Evolutionary conservation across 139 green algal genomes (phyloP), one percentile per base, ranked within the genome.

Genomic region (Raphidocelis subcapitata): DNA sequence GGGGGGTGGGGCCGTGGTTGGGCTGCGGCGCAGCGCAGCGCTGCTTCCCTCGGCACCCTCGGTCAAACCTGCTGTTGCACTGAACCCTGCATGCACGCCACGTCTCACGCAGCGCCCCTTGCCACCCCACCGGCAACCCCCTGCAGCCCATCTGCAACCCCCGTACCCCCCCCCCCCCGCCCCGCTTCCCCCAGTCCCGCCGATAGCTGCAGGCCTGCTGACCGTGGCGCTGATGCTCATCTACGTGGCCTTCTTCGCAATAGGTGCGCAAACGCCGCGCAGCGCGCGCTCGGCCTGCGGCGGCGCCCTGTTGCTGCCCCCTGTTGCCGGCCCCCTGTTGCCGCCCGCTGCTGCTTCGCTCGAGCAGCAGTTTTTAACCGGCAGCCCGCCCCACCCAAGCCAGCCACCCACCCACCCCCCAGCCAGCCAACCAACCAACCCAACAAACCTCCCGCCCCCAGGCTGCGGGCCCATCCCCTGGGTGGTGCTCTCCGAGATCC

Each of bases 401-500:
- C 8, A 8, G 41, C 41, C 41, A 12, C 12, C 41, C 8, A 8
- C 41, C 41, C 41, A 49, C 8, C 12, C 41, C 41, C 41, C 12
- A 8, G 1, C 12, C 87, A 10, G 74, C 77, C 33, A 96, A 95
- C 57, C n/a, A n/a, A n/a, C 80, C 84, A 0, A 35, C 93, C 46
- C 92, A 8, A 20, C 41, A 12, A 8, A 49, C 8, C 41, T 8
- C 8, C 41, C 41, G 8, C 41, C 8, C 41, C 41, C 41, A 49
- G 41, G 92, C 21, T 79, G 72, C 0, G 92, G 92, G 1, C 90
- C 92, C 3, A 77, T 97, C 20, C 87, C 91, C 10, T 94, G 81
- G 63, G 60, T 97, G 4, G 87, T 94, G 51, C 56, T 95, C 29
- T 66, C 74, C 1, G 92, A 97, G 75, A 86, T 97, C 0, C 81